These are phyloP conservation scores for Linnemannia schmuckeri DNA, from an alignment of 192 early-diverging fungal species.

Conservation along the genomic window DNA sequence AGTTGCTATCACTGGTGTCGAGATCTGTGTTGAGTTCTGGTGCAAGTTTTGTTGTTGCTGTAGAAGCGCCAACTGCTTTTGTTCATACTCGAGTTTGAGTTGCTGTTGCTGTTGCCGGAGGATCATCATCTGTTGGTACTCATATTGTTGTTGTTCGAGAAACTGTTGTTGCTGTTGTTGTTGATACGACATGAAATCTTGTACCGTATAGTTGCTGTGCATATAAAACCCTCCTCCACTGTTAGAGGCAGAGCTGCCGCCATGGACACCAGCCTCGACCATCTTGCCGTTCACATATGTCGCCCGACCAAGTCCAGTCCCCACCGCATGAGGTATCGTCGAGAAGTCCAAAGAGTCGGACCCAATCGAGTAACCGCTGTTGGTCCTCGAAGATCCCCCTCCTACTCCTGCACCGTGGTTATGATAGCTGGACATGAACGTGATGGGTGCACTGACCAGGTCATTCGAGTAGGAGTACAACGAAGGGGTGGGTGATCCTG, in stretches of 20 bases:
- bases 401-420: neutral
- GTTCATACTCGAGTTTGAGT: conserved; percentile 30
- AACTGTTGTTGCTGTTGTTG: conserved; percentile 56
- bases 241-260: neutral
- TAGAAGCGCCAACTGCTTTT: conserved; percentile 28
- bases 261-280: conserved; percentile 40
- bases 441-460: conserved; percentile 30
- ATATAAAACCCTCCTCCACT: conserved; percentile 5
- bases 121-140: conserved; percentile 54
- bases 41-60: conserved; percentile 24
- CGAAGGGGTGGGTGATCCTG: conserved; percentile 22
- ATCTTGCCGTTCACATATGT: conserved; percentile 47
- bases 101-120: conserved; percentile 54
- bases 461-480: conserved; percentile 8
- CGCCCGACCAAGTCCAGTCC: conserved; percentile 43
- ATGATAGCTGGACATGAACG: conserved; percentile 6
- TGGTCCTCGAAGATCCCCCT: conserved; percentile 25
- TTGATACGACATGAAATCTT: conserved; percentile 54
- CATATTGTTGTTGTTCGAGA: conserved; percentile 49
- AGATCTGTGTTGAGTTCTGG: neutral
- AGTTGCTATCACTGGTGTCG: neutral
- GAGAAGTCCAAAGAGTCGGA: conserved; percentile 32
- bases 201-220: conserved; percentile 45
- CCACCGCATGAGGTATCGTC: conserved; percentile 10
- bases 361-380: conserved; percentile 49